Evolutionary conservation across 106 monocot species (phyloP), one percentile per base, ranked within the genome.

Genomic region (Amphibolis antarctica): DNA sequence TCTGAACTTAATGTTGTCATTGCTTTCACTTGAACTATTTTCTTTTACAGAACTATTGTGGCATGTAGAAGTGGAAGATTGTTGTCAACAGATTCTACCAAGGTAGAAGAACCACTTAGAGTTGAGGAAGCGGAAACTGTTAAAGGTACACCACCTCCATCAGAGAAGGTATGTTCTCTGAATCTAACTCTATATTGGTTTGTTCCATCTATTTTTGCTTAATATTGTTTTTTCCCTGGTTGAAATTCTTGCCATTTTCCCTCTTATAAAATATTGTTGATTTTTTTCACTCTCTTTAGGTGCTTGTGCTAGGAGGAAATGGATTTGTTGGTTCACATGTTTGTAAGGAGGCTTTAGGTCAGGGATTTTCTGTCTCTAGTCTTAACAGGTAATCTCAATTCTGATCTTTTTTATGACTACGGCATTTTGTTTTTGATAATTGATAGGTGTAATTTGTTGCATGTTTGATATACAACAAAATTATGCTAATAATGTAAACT

Each of bases 311-410:
- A 62, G 98, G 98, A 69, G 98, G 98, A 47, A 98, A 86, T 78
- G 98, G 98, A 58, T 98, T 88, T 74, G 98, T 98, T 68, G 98
- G 98, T 44, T 91, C 98, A 25, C 91, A 98, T 61, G 71, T 98
- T 67, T 98, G 98, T 68, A 87, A 79, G 60, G 98, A 91, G 75
- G 98, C 98, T 65, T 63, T 87, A 70, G 79, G 76, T 10, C 76
- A 55, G 44, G 98, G 87, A 22, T 63, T 91, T 7, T 77, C 85
- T 65, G 91, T 98, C 45, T 80, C 76, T 53, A 91, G 98, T 80
- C 74, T 98, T 55, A 98, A 85, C 82, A 91, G 98, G 98, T 98
- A n/a, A n/a, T n/a, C n/a, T n/a, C 76, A 53, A 43, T 53, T 22
- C 53, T 67, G 36, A 36, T 36, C 2, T 36, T 36, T 36, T 2